Base-by-base conservation (phyloP, 23 red algal genomes). In the Gracilaria domingensis region DNA sequence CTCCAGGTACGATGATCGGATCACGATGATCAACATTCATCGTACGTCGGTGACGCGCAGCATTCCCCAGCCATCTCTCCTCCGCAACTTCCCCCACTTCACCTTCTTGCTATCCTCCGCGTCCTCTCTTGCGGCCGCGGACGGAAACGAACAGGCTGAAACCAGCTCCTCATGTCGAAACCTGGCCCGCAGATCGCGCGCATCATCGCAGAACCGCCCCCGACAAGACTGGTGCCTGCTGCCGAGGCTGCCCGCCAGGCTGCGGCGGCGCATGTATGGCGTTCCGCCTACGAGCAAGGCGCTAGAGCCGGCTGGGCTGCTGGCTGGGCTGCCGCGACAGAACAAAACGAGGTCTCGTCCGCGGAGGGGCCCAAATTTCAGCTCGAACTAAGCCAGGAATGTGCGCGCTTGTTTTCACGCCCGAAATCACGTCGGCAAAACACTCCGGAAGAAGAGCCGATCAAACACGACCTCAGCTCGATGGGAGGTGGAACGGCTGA, bases 231-330 rank as follows among this genome's bases (percentile, higher is more conserved):
- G 0, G 72, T 77, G 12, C 45, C 72, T 7, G 72, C 45, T 11
- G 38, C 72, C 11, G 39, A 77, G 20, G 72, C 72, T 9, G 72
- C 72, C 14, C 72, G 45, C 8, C 39, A 77, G 39, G 72, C 72
- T 0, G 72, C 72, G 13, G 38, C 72, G 20, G 72, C 40, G 12
- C 45, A 49, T 14, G 72, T 77, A 9, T 77, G 72, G 72, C 72
- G 72, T 49, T 49, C 72, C 42, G 72, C 72, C 26, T 77, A 77
- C 20, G 72, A 45, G 72, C 72, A 77, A 77, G 72, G 72, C 40
- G 72, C 72, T 25, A 34, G 72, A 77, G 40, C 72, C 28, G 72
- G 40, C 4, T 77, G 72, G 72, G 39, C 42, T 6, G 72, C 40
- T 0, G 72, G 72, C 20, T 77, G 72, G 72, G 42, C 72, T 20